Base-by-base conservation (phyloP, 75 land plant genomes). In the Larix kaempferi region DNA sequence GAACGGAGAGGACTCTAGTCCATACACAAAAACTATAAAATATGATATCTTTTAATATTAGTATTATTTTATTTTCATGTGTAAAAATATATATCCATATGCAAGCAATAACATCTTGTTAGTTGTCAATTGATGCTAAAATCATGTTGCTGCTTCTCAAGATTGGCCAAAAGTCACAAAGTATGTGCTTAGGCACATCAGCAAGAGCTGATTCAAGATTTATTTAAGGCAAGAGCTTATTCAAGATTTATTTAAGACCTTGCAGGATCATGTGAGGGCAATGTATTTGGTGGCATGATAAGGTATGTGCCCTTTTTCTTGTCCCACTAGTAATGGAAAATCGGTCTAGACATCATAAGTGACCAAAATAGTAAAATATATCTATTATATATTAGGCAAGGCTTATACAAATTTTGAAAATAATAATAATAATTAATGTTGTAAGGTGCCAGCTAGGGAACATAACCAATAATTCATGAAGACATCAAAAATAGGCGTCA, bases 151-250 rank as follows among this genome's bases (percentile, higher is more conserved):
- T 52, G 96, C 98, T 76, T 93, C 96, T 15, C 93, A 92, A 76
- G 98, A 94, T 63, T 94, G 95, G 98, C 98, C 98, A 33, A 93
- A 92, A 75, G 88, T 94, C 57, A 95, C 98, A 54, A 95, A 95
- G 76, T 95, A 3, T 91, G 91, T 79, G 98, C 98, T 25, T 95
- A 95, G 78, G 95, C 93, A 59, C 98, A 95, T 73, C 82, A 95
- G 13, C 93, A 92, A 29, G 33, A 29, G 33, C 33, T 29, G 33
- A 29, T 29, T 29, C 33, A 29, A 29, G 1, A 29, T n/a, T n/a
- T n/a, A n/a, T n/a, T n/a, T n/a, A n/a, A n/a, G 33, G 33, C 33
- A 29, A 56, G 98, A 95, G 74, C 78, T 92, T 22, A 95, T 93
- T 75, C 94, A 93, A 72, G 94, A 95, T 78, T 77, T 93, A 49